A percentile compares a stretch with the other conserved stretches of the same genome.
phyloP scores from a whole-genome alignment of 2,329 filamentous ascomycete genomes.

The Hirsutella minnesotensis region DNA sequence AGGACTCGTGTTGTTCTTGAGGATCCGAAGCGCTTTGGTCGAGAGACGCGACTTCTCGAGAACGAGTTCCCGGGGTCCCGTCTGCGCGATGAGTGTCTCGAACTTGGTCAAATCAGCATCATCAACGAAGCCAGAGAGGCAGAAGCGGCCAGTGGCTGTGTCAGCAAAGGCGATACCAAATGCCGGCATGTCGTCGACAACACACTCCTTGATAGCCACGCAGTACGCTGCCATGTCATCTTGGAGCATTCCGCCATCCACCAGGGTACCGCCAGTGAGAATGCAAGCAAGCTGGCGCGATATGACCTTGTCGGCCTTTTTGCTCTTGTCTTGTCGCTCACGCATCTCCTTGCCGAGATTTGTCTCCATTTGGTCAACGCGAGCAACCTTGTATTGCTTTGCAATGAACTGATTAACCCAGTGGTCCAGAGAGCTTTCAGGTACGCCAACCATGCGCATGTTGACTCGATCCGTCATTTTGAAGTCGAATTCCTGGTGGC shows the following conservation, averaged over 20 bases:
- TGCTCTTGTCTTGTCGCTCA: constrained; percentile 61
- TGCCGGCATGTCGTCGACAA: constrained; percentile 60
- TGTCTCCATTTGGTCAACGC: constrained; percentile 94
- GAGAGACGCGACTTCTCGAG: constrained; percentile 81
- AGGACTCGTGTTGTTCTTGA: constrained; percentile 90
- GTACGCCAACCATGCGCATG: constrained; percentile 99
- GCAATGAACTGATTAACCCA: constrained; percentile 99
- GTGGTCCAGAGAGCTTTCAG: constrained; percentile 86
- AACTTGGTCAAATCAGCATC: constrained; percentile 93
- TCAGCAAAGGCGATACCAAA: constrained; percentile 94
- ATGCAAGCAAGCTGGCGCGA: constrained; percentile 82
- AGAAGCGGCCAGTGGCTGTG: constrained; percentile 90
- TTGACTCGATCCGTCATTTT: constrained; percentile 98
- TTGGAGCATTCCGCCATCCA: constrained; percentile 93
- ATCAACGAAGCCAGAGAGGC: constrained; percentile 82
- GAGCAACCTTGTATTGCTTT: constrained; percentile 93
- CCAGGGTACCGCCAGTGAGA: constrained; percentile 81
- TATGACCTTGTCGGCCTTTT: constrained; percentile 88
- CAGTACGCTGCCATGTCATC: constrained; percentile 97
- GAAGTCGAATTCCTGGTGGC: constrained; percentile 91
- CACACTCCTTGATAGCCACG: constrained; percentile 80
- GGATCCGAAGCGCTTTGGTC: constrained; percentile 76
- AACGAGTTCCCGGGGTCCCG: constrained; percentile 73
- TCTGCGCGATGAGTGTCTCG: constrained; percentile 92
- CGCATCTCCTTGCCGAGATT: constrained; percentile 96